A percentile compares a stretch with the other conserved stretches of the same genome.
Evolutionary conservation across 2,329 filamentous ascomycete species (phyloP).

Genomic region (Fusarium continuum): DNA sequence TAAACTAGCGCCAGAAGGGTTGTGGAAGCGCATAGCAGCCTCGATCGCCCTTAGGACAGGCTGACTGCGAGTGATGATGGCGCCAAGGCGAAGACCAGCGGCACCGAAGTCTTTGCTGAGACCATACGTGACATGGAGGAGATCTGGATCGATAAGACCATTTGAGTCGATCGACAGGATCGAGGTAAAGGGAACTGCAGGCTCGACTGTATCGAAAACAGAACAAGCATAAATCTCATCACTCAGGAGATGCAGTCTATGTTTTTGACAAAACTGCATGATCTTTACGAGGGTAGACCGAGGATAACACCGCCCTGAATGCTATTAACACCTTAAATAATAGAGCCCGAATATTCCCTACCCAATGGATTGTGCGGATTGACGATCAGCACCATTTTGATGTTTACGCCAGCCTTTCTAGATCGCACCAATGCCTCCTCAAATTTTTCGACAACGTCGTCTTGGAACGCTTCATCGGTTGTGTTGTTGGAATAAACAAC

Average conservation of each 20-base stretch:
- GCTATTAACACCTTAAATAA: conserved; percentile 11
- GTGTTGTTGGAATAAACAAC: conserved; percentile 58
- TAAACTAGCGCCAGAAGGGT: conserved; percentile 56
- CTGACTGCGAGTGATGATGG: conserved; percentile 53
- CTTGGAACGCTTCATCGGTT: conserved; percentile 56
- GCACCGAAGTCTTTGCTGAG: conserved; percentile 61
- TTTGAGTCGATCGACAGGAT: conserved; percentile 56
- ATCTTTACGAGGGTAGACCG: conserved; percentile 53
- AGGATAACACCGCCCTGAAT: conserved; percentile 54
- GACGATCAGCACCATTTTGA: conserved; percentile 60
- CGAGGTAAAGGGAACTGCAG: conserved; percentile 55
- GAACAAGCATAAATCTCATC: conserved; percentile 68
- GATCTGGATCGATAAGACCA: conserved; percentile 55
- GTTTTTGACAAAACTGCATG: conserved; percentile 59
- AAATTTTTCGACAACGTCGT: conserved; percentile 55
- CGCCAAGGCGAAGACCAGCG: conserved; percentile 61
- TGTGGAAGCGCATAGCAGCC: conserved; percentile 57
- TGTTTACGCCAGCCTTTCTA: conserved; percentile 48
- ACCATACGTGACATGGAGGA: conserved; percentile 61
- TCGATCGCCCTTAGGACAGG: conserved; percentile 49
- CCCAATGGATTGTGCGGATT: conserved; percentile 64
- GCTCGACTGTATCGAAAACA: conserved; percentile 53
- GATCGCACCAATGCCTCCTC: conserved; percentile 53
- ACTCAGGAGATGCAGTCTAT: conserved; percentile 62
- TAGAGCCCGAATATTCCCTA: conserved; percentile 27